These are phyloP conservation scores for Lasiodiplodia theobromae DNA, from an alignment of 2,329 filamentous ascomycete genomes.

Conservation along the genomic window DNA sequence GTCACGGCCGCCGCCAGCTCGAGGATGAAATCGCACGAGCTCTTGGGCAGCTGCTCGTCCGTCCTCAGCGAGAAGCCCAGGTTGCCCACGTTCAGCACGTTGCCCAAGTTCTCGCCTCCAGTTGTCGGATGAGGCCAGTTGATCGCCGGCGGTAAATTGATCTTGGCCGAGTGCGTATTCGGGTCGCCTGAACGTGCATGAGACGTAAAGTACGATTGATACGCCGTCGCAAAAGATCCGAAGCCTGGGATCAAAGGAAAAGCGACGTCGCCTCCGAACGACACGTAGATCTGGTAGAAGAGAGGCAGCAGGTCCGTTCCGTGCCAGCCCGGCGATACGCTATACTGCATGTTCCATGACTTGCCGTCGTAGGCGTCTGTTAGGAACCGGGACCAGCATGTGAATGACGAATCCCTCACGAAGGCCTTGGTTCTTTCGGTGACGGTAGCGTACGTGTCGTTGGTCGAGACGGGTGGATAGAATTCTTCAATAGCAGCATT, in stretches of 20 bases:
- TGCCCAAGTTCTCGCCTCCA: slow-evolving; percentile 8
- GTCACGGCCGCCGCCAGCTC: slow-evolving; percentile 26
- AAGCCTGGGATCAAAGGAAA: slow-evolving; percentile 17
- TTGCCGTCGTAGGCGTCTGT: slow-evolving; percentile 22
- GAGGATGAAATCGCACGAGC: slow-evolving; percentile 27
- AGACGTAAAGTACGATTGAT: slow-evolving; percentile 28
- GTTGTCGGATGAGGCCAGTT: slow-evolving; percentile 19
- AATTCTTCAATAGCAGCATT: slow-evolving; percentile 24
- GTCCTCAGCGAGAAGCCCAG: slow-evolving; percentile 18
- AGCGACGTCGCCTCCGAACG: slow-evolving; percentile 21
- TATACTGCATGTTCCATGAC: slow-evolving; percentile 29
- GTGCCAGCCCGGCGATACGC: slow-evolving; percentile 28
- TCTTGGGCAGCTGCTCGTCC: slow-evolving; percentile 21
- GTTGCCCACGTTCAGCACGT: slow-evolving; percentile 18
- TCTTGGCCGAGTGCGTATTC: slow-evolving; percentile 18
- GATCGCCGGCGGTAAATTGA: slow-evolving; percentile 12
- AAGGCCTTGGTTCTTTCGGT: slow-evolving; percentile 21
- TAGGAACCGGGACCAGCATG: slow-evolving; percentile 23
- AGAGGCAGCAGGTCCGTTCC: slow-evolving; percentile 28
- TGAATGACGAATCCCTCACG: slow-evolving; percentile 25
- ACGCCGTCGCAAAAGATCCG: slow-evolving; percentile 4
- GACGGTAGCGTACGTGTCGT: slow-evolving; percentile 20
- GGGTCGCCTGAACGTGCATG: slow-evolving; percentile 26
- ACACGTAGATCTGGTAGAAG: slow-evolving; percentile 26
- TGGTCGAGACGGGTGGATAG: slow-evolving; percentile 17